Percentiles rank a stretch among this genome's conserved stretches.
Conservation (phyloP, 1,284 basidiomycete species). For the Amylostereum areolatum region DNA sequence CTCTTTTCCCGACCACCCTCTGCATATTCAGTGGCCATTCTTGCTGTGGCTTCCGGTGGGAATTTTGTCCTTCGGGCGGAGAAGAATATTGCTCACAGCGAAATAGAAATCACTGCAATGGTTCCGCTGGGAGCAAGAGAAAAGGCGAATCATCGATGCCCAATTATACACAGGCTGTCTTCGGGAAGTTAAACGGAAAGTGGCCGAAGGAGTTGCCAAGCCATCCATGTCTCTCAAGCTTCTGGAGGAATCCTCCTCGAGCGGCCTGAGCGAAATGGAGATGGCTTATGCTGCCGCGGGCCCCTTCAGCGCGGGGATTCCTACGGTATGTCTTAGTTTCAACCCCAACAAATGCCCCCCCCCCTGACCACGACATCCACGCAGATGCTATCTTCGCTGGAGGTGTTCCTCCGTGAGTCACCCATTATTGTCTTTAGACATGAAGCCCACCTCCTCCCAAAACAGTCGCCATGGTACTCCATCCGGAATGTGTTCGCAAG, state of each 20-base stretch:
- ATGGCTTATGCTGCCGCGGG: constrained; percentile 2
- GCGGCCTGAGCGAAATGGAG: constrained; percentile 1
- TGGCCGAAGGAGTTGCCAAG: constrained; percentile 1
- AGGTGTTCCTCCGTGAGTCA: constrained; percentile 1
- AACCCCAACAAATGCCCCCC: not conserved
- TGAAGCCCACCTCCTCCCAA: not conserved
- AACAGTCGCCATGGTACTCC: constrained; percentile 6
- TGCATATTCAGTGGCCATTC: not conserved
- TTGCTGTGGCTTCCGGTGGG: constrained; percentile 5
- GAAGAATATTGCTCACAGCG: not conserved
- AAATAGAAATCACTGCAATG: constrained; percentile 2
- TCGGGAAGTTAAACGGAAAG: constrained; percentile 3
- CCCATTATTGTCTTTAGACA: not conserved
- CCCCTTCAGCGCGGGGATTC: constrained; percentile 4
- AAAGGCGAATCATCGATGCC: not conserved
- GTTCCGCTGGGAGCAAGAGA: constrained; percentile 1
- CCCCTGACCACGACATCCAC: not conserved
- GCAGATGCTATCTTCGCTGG: not conserved
- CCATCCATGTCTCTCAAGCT: constrained; percentile 1
- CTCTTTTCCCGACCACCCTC: not conserved
- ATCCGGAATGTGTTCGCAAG: constrained; percentile 8
- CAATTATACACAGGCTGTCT: not conserved
- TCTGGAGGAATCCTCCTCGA: not conserved
- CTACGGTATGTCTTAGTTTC: not conserved
- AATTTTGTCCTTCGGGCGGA: not conserved